These are phyloP conservation scores for Sarocladiaceae sp. DNA, from an alignment of 2,329 filamentous ascomycete species.

Conservation along the genomic window DNA sequence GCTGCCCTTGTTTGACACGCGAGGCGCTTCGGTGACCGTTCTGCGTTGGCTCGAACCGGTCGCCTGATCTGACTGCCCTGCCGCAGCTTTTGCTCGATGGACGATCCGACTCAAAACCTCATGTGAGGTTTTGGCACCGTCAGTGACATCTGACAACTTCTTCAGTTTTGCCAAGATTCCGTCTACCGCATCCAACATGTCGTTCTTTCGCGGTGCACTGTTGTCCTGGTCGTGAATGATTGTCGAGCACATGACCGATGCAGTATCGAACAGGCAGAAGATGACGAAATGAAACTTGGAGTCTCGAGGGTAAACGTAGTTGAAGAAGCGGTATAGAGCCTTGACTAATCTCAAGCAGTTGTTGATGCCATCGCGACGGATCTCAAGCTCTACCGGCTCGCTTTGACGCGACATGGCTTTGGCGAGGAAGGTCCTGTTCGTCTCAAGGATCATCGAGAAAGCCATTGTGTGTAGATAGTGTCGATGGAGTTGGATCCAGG, in stretches of 20 bases:
- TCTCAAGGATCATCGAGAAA: constrained; percentile 38
- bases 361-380: constrained; percentile 35
- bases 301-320: constrained; percentile 37
- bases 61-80: neutral
- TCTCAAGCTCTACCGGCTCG: constrained; percentile 25
- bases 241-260: constrained; percentile 43
- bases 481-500: constrained; percentile 40
- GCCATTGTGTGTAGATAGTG: constrained; percentile 37
- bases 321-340: constrained; percentile 33
- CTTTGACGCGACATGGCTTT: constrained; percentile 23
- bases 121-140: constrained; percentile 25
- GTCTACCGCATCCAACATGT: constrained; percentile 33
- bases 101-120: constrained; percentile 25
- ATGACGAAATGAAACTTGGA: constrained; percentile 43
- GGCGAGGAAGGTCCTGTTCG: constrained; percentile 39
- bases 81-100: constrained; percentile 13
- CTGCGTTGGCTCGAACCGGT: neutral
- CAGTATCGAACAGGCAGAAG: constrained; percentile 45
- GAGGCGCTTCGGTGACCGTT: neutral
- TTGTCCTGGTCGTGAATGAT: constrained; percentile 41
- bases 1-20: too few species aligned
- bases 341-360: constrained; percentile 36
- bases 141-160: constrained; percentile 20
- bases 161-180: constrained; percentile 28
- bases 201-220: constrained; percentile 32